Percentiles rank a stretch among this genome's conserved stretches.
These are phyloP conservation scores for Linanthus parryae DNA, from an alignment of 148 eudicot genomes.

Conservation along the genomic window DNA sequence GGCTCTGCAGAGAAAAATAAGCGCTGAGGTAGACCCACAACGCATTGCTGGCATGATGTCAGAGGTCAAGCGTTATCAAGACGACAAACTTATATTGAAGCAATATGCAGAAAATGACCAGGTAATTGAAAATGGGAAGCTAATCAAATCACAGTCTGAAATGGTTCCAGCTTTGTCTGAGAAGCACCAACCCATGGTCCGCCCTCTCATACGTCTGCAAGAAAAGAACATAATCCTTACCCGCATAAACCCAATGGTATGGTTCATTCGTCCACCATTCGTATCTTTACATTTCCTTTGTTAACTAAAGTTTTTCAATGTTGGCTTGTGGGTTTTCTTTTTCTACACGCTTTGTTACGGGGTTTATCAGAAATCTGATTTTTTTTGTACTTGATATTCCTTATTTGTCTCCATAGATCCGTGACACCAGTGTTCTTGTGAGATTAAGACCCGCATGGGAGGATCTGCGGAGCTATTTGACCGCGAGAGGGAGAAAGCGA, in stretches of 20 bases:
- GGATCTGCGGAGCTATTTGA: constrained; percentile 89
- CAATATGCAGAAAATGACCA: constrained; percentile 97
- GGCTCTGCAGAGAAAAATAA: constrained; percentile 70
- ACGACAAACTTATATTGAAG: constrained; percentile 77
- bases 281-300: neutral
- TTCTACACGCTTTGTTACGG: neutral
- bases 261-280: neutral
- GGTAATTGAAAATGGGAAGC: constrained; percentile 80
- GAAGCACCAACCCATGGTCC: constrained; percentile 68
- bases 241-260: constrained; percentile 95
- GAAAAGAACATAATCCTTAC: constrained; percentile 88
- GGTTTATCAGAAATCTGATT: neutral
- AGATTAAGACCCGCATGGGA: constrained; percentile 99
- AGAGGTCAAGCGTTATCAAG: constrained; percentile 93
- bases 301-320: neutral
- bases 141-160: constrained; percentile 74
- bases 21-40: constrained; percentile 62
- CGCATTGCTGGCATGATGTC: constrained; percentile 78
- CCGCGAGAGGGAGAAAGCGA: constrained; percentile 95
- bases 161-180: constrained; percentile 83
- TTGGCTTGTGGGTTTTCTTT: neutral
- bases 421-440: constrained; percentile 99
- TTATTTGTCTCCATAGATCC: constrained; percentile 49
- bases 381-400: neutral
- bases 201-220: constrained; percentile 80